Evolutionary conservation across 2,329 filamentous ascomycete species (phyloP), one percentile per base, ranked within the genome.

Genomic region (Colletotrichum sp.): DNA sequence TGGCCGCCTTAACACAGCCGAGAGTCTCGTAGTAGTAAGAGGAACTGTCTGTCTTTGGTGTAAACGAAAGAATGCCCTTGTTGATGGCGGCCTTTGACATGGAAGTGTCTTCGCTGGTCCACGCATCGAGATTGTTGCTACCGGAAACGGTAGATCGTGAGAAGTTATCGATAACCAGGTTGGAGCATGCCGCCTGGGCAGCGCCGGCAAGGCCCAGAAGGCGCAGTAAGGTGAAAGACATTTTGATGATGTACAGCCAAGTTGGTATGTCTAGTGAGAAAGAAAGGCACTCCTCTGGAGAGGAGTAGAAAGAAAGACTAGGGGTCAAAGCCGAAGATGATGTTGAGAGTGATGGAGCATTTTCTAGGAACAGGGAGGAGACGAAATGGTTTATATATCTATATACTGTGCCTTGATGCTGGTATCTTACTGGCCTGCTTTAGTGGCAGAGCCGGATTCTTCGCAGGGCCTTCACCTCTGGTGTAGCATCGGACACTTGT

Each of bases 21-120:
- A 91, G 87, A 2, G 86, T 88, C 80, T 90, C 89, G 78, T 91
- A 91, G 77, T 90, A 90, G 82, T 91, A 91, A n/a, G 88, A 88
- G 22, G 77, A 78, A 15, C 83, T 78, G 28, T 75, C 70, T 15
- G 39, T 12, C 76, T 86, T 88, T 36, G 88, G 87, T 13, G 85
- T 87, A 80, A 91, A 89, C 6, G 85, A 85, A 27, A 91, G 84
- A 36, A 87, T 84, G 67, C 87, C 86, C 28, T 82, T 81, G 22
- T 81, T 82, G 55, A 83, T 85, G 56, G 79, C 87, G 80, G 78
- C 85, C 80, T 76, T 80, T 8, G 81, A 83, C 84, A 89, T 89
- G 71, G 85, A 83, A 16, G 82, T 85, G 82, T 91, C 89, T 77
- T 91, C 89, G 78, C 82, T 84, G n/a, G 84, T 85, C 78, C 80